phyloP scores from a whole-genome alignment of 2,329 filamentous ascomycete genomes.

The Pochonia chlamydosporia region DNA sequence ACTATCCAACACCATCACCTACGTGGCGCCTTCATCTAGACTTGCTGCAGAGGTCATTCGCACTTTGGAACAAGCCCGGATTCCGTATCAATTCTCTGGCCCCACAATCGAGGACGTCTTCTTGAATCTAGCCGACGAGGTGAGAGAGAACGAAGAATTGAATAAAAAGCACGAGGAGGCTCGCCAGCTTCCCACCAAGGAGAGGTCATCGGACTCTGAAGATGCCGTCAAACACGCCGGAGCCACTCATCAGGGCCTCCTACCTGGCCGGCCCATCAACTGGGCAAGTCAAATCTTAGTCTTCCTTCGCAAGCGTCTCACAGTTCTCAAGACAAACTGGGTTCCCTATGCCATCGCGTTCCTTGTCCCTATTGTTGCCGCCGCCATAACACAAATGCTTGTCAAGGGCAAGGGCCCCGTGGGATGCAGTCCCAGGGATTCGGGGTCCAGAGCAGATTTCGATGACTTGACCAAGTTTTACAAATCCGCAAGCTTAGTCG shows the following conservation, averaged over 20 bases:
- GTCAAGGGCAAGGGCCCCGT: constrained; percentile 41
- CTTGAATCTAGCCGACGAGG: constrained; percentile 76
- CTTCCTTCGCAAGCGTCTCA: constrained; percentile 71
- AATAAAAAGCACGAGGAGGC: constrained; percentile 3
- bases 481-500: constrained; percentile 13
- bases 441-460: constrained; percentile 8
- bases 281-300: constrained; percentile 60
- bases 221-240: constrained; percentile 2
- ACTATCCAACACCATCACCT: constrained; percentile 66
- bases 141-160: constrained; percentile 46
- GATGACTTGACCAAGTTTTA: constrained; percentile 15
- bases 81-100: constrained; percentile 78
- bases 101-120: constrained; percentile 94
- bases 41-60: constrained; percentile 68
- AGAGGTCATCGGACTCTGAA: constrained; percentile 21
- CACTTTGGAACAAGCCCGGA: constrained; percentile 55
- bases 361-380: constrained; percentile 71
- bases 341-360: constrained; percentile 71
- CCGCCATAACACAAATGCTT: constrained; percentile 73
- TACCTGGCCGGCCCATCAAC: constrained; percentile 26
- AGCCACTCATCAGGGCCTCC: constrained; percentile 27
- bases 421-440: constrained; percentile 38
- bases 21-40: constrained; percentile 62
- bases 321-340: constrained; percentile 72
- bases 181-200: constrained; percentile 12